Conservation (phyloP, 768 basidiomycete species). For the Pleurotus platypus region DNA sequence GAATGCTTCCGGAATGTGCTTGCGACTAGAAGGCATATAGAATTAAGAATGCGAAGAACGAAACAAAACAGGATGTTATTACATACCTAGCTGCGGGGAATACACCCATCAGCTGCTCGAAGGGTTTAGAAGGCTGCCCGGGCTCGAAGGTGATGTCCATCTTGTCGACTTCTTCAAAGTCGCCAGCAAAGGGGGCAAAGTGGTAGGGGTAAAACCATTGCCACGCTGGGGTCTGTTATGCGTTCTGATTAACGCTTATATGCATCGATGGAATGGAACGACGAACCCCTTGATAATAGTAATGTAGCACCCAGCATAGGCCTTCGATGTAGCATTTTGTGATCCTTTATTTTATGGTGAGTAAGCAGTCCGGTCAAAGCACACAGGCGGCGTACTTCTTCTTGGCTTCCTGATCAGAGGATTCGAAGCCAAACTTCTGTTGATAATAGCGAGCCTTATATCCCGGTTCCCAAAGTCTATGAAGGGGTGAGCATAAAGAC, state of each 20-base stretch:
- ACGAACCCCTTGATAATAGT: constrained; percentile 96
- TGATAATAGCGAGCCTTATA: constrained; percentile 94
- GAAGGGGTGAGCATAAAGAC: constrained; percentile 8
- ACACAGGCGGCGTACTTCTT: constrained; percentile 48
- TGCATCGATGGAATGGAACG: constrained; percentile 12
- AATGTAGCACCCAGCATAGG: constrained; percentile 91
- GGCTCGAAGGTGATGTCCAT: constrained; percentile 78
- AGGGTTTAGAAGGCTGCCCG: constrained; percentile 92
- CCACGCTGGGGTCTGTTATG: constrained; percentile 81
- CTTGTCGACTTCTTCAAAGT: constrained; percentile 76
- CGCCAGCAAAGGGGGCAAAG: constrained; percentile 96
- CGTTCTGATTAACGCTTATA: no score
- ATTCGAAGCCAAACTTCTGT: constrained; percentile 83
- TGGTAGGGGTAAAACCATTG: constrained; percentile 99
- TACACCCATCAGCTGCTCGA: constrained; percentile 97
- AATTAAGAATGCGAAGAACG: not conserved
- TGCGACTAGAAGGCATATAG: constrained; percentile 48
- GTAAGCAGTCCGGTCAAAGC: not conserved
- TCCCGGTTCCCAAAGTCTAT: constrained; percentile 92
- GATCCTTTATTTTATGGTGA: constrained; percentile 43
- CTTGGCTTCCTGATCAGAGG: constrained; percentile 67
- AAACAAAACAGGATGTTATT: constrained; percentile 8
- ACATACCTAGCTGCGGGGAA: constrained; percentile 89
- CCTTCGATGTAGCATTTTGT: constrained; percentile 90
- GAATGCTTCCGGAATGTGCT: constrained; percentile 85